Percentiles rank a stretch among this genome's conserved stretches.
phyloP scores from a whole-genome alignment of 176 grass and related monocot species.

The Musa acuminata region DNA sequence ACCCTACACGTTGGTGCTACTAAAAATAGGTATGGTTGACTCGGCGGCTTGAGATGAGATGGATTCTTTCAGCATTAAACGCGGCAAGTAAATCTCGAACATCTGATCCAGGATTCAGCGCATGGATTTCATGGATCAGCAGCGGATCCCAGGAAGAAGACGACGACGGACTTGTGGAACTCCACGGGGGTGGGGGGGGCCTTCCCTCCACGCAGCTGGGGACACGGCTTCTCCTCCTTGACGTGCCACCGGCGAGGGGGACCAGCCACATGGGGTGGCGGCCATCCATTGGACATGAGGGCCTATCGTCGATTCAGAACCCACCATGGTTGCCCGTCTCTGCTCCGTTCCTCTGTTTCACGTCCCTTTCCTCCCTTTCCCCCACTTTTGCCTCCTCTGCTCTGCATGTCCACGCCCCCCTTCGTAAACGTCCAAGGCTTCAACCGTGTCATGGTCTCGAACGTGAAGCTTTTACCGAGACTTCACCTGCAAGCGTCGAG shows the following conservation, averaged over 20 bases:
- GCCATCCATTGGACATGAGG: background rate
- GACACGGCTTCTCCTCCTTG: background rate
- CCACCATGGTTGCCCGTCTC: constrained; percentile 14
- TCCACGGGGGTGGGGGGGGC: background rate
- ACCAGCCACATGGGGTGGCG: constrained; percentile 4
- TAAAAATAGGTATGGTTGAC: too few relatives aligned
- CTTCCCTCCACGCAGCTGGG: background rate
- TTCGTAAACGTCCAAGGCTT: background rate
- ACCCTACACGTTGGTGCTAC: too few relatives aligned
- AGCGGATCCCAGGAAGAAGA: too few relatives aligned
- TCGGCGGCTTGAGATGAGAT: too few relatives aligned
- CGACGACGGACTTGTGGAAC: background rate
- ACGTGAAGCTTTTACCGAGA: background rate
- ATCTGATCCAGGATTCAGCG: too few relatives aligned
- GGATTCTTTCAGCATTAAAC: too few relatives aligned
- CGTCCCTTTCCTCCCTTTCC: background rate
- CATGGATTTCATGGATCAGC: too few relatives aligned
- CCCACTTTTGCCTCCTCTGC: background rate
- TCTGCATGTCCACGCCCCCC: background rate
- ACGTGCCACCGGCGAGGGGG: constrained; percentile 4
- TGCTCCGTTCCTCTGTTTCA: background rate
- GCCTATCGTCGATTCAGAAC: constrained; percentile 6
- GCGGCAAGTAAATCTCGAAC: too few relatives aligned
- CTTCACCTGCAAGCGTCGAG: too few relatives aligned
- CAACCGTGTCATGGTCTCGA: too few relatives aligned